Conservation (phyloP, 2,329 filamentous ascomycete species). For the Penicillium digitatum region DNA sequence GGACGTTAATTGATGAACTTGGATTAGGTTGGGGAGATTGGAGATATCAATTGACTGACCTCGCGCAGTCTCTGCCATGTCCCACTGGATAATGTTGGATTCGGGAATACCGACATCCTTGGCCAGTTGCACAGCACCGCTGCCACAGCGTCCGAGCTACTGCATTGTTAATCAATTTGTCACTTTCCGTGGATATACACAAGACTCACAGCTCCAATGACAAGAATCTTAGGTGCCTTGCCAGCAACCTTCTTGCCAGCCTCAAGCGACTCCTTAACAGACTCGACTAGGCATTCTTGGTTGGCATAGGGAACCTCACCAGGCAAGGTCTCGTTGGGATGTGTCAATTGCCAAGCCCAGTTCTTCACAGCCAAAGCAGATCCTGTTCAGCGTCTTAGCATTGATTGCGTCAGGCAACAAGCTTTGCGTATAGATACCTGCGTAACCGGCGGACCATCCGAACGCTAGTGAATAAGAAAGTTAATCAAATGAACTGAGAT, state of each 20-base stretch:
- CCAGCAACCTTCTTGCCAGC: constrained; percentile 64
- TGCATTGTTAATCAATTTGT: constrained; percentile 10
- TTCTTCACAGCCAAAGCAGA: constrained; percentile 71
- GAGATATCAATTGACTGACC: constrained; percentile 35
- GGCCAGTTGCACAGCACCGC: constrained; percentile 77
- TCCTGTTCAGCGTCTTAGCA: constrained; percentile 37
- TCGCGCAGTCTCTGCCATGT: constrained; percentile 73
- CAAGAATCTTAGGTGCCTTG: constrained; percentile 66
- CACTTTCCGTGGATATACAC: neutral
- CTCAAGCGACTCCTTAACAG: constrained; percentile 69
- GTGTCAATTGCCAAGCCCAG: constrained; percentile 77
- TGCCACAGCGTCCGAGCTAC: constrained; percentile 64
- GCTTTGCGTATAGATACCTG: constrained; percentile 37
- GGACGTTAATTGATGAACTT: constrained; percentile 17
- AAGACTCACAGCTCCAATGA: constrained; percentile 66
- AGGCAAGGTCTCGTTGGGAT: constrained; percentile 64
- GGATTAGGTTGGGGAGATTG: neutral
- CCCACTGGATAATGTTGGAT: constrained; percentile 67
- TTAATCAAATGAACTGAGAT: constrained; percentile 4
- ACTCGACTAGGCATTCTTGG: constrained; percentile 66
- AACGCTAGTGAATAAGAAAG: constrained; percentile 32
- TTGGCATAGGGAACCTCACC: constrained; percentile 58
- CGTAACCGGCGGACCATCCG: constrained; percentile 70
- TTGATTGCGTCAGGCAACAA: neutral
- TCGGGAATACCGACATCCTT: constrained; percentile 67